Percentiles rank a stretch among this genome's conserved stretches.
phyloP scores from a whole-genome alignment of 805 yeast genomes.

The Pichia cephalocereana region DNA sequence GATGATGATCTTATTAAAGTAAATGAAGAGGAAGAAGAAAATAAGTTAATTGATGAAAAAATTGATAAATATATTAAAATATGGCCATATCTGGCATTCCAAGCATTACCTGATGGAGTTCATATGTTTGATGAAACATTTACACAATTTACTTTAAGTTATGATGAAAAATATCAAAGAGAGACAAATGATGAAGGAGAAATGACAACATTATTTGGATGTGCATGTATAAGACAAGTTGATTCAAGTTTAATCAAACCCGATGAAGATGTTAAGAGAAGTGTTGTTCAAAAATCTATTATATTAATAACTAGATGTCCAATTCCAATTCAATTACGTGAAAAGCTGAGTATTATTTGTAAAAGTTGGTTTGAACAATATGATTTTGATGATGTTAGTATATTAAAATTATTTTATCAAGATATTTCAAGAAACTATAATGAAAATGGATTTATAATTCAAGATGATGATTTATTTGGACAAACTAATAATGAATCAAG shows the following conservation, averaged over 20 bases:
- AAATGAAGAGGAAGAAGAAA: background rate
- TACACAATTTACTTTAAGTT: slow-evolving; percentile 77
- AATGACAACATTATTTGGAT: slow-evolving; percentile 76
- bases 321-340: slow-evolving; percentile 78
- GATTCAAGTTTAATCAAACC: slow-evolving; percentile 45
- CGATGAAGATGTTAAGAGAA: slow-evolving; percentile 36
- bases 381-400: slow-evolving; percentile 59
- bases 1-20: slow-evolving; percentile 24
- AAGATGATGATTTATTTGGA: slow-evolving; percentile 26
- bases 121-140: slow-evolving; percentile 91
- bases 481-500: background rate
- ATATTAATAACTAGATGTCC: slow-evolving; percentile 80
- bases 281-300: slow-evolving; percentile 84
- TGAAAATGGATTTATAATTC: slow-evolving; percentile 18
- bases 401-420: slow-evolving; percentile 62
- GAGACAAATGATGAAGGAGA: slow-evolving; percentile 11
- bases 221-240: slow-evolving; percentile 86
- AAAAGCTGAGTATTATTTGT: slow-evolving; percentile 83
- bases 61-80: slow-evolving; percentile 30
- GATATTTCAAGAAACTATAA: slow-evolving; percentile 44
- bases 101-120: slow-evolving; percentile 93
- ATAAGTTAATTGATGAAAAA: slow-evolving; percentile 18
- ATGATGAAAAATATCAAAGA: slow-evolving; percentile 41
- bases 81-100: slow-evolving; percentile 89
- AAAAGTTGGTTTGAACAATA: slow-evolving; percentile 76